phyloP scores from a whole-genome alignment of 1,139 yeast genomes.

The Saccharomyces uvarum region DNA sequence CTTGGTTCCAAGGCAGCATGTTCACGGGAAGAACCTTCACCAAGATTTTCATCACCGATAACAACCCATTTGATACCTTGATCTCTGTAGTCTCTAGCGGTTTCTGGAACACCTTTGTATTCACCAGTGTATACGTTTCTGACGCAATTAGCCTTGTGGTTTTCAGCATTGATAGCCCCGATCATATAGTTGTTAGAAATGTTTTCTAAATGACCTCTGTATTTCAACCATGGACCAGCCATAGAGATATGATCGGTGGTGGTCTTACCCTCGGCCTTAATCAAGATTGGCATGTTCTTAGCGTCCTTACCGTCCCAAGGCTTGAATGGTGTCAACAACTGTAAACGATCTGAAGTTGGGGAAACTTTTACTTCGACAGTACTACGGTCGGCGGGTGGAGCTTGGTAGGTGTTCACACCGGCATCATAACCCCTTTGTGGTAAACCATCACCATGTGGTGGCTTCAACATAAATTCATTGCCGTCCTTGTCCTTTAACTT shows the following conservation, averaged over 20 bases:
- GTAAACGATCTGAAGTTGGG: constrained; percentile 85
- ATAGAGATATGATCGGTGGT: constrained; percentile 98
- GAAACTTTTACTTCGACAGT: constrained; percentile 65
- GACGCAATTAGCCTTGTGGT: constrained; percentile 87
- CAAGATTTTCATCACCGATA: constrained; percentile 97
- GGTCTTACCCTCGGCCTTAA: constrained; percentile 95
- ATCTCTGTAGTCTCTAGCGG: constrained; percentile 92
- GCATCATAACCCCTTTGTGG: constrained; percentile 89
- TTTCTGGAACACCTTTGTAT: constrained; percentile 92
- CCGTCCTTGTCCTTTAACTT: constrained; percentile 90
- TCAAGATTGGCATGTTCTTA: constrained; percentile 79
- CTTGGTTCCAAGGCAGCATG: constrained; percentile 99
- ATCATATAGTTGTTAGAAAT: constrained; percentile 98
- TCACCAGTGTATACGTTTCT: constrained; percentile 89
- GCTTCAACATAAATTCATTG: constrained; percentile 85
- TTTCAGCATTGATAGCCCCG: constrained; percentile 97
- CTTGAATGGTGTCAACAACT: constrained; percentile 81
- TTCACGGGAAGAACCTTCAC: constrained; percentile 99
- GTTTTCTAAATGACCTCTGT: constrained; percentile 99
- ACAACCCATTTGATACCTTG: constrained; percentile 92
- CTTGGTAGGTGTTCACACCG: constrained; percentile 95
- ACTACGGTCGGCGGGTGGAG: constrained; percentile 88
- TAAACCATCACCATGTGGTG: constrained; percentile 89
- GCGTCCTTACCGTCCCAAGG: constrained; percentile 98
- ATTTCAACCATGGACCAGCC: constrained; percentile 99